Evolutionary conservation across 176 grass and related monocot genomes (phyloP).

Genomic region (Eragrostis curvula): DNA sequence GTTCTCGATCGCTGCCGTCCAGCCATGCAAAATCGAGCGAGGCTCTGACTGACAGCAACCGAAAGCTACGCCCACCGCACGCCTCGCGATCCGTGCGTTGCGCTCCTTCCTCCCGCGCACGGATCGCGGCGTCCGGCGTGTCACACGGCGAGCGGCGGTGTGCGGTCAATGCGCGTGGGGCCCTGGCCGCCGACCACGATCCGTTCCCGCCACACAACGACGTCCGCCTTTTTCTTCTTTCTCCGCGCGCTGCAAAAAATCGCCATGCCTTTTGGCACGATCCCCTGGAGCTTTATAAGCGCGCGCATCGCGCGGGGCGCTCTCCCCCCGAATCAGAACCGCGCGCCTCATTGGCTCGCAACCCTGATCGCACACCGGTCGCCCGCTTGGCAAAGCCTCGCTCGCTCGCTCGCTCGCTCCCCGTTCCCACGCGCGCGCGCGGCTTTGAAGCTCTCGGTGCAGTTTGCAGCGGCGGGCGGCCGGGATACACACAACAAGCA

Average conservation of each 20-base stretch:
- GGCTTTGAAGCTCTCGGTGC: constrained; percentile 20
- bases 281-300: constrained; percentile 47
- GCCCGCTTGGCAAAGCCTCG: constrained; percentile 48
- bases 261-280: constrained; percentile 8
- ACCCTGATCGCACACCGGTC: constrained; percentile 39
- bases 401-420: not conserved
- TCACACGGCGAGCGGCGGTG: not conserved
- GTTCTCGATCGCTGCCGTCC: constrained; percentile 45
- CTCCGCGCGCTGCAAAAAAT: constrained; percentile 44
- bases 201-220: constrained; percentile 47
- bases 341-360: constrained; percentile 57
- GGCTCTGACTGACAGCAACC: not conserved
- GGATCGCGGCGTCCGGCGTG: constrained; percentile 37
- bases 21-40: not conserved
- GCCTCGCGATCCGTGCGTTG: constrained; percentile 31
- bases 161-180: constrained; percentile 59
- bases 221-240: constrained; percentile 3
- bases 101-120: not conserved
- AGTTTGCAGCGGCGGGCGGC: constrained; percentile 44
- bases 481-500: constrained; percentile 3
- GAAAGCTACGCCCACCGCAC: constrained; percentile 27
- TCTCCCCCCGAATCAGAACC: constrained; percentile 43
- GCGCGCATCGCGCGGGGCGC: not conserved
- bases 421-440: constrained; percentile 2
- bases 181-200: constrained; percentile 49